A percentile compares a stretch with the other conserved stretches of the same genome.
phyloP scores from a whole-genome alignment of 257 asterid genomes.

The Gentiana macrophylla region DNA sequence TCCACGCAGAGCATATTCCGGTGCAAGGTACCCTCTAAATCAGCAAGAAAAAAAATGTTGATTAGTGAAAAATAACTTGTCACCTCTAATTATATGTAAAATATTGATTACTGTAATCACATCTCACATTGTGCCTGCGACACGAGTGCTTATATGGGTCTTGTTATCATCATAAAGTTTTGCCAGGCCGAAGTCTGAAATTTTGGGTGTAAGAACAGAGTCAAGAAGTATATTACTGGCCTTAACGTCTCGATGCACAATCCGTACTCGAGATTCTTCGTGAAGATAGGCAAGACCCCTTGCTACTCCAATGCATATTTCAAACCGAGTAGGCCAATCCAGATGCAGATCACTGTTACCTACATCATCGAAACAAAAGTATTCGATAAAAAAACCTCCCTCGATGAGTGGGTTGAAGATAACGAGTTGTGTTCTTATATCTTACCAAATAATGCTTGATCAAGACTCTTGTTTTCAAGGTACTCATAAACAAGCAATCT shows the following conservation, averaged over 20 bases:
- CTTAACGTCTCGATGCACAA: constrained; percentile 73
- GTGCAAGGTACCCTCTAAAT: constrained; percentile 16
- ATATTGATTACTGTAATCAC: background rate
- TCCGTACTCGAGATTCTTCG: constrained; percentile 60
- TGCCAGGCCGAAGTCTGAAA: constrained; percentile 79
- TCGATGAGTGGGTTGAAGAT: background rate
- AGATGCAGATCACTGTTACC: constrained; percentile 36
- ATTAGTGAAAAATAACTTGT: background rate
- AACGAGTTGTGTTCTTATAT: background rate
- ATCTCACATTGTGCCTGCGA: constrained; percentile 83
- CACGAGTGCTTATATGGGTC: constrained; percentile 80
- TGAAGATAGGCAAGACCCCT: constrained; percentile 72
- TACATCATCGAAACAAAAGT: constrained; percentile 14
- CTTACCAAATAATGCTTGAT: constrained; percentile 52
- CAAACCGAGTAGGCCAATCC: constrained; percentile 57
- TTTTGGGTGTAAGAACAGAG: constrained; percentile 49
- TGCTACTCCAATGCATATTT: constrained; percentile 70
- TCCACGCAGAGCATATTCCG: constrained; percentile 17
- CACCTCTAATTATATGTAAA: too few relatives aligned
- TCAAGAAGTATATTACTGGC: constrained; percentile 76
- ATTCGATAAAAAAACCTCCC: background rate
- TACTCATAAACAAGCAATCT: constrained; percentile 80
- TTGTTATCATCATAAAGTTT: constrained; percentile 34
- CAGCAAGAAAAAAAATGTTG: background rate
- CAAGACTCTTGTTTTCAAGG: constrained; percentile 71